Conservation (phyloP, 192 early-diverging fungal species). For the Linnemannia hyalina region DNA sequence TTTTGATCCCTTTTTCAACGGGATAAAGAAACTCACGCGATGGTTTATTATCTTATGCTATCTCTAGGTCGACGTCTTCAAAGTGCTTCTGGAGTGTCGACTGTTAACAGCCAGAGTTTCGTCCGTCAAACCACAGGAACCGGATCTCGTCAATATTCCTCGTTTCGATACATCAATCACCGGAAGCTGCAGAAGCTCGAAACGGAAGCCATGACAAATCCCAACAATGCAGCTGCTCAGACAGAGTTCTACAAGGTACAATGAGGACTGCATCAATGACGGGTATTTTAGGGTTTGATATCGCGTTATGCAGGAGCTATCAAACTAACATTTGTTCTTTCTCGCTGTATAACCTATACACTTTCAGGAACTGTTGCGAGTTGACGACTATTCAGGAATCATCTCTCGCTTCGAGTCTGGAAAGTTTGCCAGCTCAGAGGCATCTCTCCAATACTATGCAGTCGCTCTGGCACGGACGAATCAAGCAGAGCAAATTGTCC, state of each 20-base stretch:
- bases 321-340: background rate
- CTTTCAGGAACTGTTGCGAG: conserved; percentile 63
- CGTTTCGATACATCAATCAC: conserved; percentile 60
- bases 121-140: conserved; percentile 2
- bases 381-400: conserved; percentile 65
- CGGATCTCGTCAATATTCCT: conserved; percentile 40
- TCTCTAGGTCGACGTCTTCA: background rate
- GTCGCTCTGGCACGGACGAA: conserved; percentile 65
- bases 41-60: background rate
- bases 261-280: background rate
- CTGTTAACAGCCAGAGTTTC: background rate
- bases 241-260: conserved; percentile 67
- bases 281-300: background rate
- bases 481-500: conserved; percentile 67
- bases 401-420: conserved; percentile 69
- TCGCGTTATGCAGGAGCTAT: background rate
- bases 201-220: conserved; percentile 65
- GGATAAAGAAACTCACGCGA: background rate
- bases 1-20: background rate
- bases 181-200: conserved; percentile 64
- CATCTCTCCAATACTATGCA: conserved; percentile 67
- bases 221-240: conserved; percentile 63
- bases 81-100: background rate
- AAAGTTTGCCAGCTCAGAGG: conserved; percentile 66
- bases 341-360: background rate